These are phyloP conservation scores for Scleroderma bovista DNA, from an alignment of 768 basidiomycete species.

Conservation along the genomic window DNA sequence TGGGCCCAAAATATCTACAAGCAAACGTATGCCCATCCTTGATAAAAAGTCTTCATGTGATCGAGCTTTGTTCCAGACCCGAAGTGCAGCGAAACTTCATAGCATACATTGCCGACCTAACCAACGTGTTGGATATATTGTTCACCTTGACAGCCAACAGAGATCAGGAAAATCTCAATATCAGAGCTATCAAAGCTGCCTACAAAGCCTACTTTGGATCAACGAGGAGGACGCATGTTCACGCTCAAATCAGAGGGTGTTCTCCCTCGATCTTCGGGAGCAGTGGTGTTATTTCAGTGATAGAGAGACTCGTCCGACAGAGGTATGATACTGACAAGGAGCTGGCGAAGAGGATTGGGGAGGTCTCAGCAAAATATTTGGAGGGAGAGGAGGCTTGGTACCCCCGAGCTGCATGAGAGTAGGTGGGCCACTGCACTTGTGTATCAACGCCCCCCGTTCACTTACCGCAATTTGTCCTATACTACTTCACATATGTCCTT, in stretches of 20 bases:
- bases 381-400: no score
- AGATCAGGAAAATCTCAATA: background rate
- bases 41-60: background rate
- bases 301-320: no score
- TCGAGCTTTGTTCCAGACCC: background rate
- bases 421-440: no score
- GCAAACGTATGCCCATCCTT: background rate
- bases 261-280: no score
- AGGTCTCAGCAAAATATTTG: no score
- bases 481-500: no score
- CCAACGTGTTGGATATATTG: background rate
- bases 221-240: background rate
- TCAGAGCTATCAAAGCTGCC: background rate
- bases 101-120: background rate
- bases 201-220: background rate
- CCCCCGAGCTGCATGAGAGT: no score
- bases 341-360: no score
- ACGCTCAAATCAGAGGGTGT: background rate
- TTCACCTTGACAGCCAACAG: background rate
- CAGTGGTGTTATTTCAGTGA: no score
- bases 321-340: no score
- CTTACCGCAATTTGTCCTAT: no score
- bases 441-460: no score
- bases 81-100: background rate
- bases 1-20: slow-evolving; percentile 3